Conservation (phyloP, 208 protist species). For the Novymonas esmeraldas region DNA sequence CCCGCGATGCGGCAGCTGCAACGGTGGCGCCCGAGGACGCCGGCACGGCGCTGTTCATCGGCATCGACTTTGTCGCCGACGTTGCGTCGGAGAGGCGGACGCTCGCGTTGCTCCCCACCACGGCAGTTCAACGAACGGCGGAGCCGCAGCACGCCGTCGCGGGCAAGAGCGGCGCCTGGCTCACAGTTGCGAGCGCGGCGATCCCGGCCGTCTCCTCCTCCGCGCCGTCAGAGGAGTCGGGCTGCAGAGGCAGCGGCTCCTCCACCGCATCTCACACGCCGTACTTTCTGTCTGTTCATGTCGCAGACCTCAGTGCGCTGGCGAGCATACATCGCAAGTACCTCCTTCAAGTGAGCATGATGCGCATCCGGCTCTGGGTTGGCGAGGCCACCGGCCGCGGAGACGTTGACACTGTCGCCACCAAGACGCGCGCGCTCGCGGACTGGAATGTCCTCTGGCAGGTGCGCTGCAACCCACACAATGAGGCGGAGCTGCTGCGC, state of each 20-base stretch:
- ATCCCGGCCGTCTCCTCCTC: not conserved
- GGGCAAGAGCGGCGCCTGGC: conserved; percentile 1
- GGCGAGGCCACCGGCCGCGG: not conserved
- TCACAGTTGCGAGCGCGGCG: not conserved
- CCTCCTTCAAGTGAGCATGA: conserved; percentile 56
- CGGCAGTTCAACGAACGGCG: not conserved
- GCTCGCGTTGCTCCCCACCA: conserved; percentile 2
- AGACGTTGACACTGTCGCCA: not conserved
- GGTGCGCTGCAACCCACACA: conserved; percentile 24
- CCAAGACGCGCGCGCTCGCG: not conserved
- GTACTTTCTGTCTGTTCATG: conserved; percentile 12
- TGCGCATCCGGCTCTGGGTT: conserved; percentile 32
- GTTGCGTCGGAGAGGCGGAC: conserved; percentile 37
- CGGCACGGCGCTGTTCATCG: not conserved
- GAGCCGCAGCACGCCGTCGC: not conserved
- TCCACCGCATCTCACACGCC: not conserved
- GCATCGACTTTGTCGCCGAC: conserved; percentile 52
- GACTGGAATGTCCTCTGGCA: conserved; percentile 34
- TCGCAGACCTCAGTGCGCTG: conserved; percentile 14
- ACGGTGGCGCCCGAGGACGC: not conserved
- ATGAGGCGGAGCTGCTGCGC: conserved; percentile 20
- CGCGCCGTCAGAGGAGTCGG: too few species aligned
- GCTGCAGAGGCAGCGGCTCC: not conserved
- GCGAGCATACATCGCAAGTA: conserved; percentile 45
- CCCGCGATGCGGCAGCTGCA: not conserved